These are phyloP conservation scores for Solioccasus polychromus DNA, from an alignment of 768 basidiomycete species.

Conservation along the genomic window DNA sequence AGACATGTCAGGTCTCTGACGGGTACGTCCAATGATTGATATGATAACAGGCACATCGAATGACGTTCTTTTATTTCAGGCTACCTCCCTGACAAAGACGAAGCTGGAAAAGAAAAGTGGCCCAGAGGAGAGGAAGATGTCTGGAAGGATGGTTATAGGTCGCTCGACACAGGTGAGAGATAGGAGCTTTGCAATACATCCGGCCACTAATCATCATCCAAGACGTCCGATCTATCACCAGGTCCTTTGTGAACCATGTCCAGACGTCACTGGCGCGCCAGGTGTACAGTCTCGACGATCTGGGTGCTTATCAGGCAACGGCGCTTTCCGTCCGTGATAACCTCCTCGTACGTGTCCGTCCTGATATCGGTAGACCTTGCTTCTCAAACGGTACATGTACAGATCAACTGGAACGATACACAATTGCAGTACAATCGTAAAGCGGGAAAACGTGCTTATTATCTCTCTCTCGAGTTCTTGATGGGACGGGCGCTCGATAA, in stretches of 20 bases:
- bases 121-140: constrained; percentile 73
- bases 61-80: constrained; percentile 46
- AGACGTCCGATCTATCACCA: constrained; percentile 66
- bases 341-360: constrained; percentile 56
- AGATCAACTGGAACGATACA: constrained; percentile 87
- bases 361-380: neutral
- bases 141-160: constrained; percentile 65
- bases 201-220: constrained; percentile 2
- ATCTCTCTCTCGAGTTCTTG: constrained; percentile 91
- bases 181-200: neutral
- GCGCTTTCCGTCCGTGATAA: constrained; percentile 87
- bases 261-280: constrained; percentile 90
- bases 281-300: constrained; percentile 81
- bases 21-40: constrained; percentile 35
- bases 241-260: constrained; percentile 77
- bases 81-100: constrained; percentile 76
- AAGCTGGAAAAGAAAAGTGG: constrained; percentile 79
- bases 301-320: constrained; percentile 90
- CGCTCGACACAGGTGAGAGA: constrained; percentile 51
- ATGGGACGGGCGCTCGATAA: constrained; percentile 81
- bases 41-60: neutral
- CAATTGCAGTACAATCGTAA: constrained; percentile 76
- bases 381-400: neutral
- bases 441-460: constrained; percentile 88
- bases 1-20: constrained; percentile 70